Conservation (phyloP, 768 basidiomycete species). For the Phylloporus sp. region DNA sequence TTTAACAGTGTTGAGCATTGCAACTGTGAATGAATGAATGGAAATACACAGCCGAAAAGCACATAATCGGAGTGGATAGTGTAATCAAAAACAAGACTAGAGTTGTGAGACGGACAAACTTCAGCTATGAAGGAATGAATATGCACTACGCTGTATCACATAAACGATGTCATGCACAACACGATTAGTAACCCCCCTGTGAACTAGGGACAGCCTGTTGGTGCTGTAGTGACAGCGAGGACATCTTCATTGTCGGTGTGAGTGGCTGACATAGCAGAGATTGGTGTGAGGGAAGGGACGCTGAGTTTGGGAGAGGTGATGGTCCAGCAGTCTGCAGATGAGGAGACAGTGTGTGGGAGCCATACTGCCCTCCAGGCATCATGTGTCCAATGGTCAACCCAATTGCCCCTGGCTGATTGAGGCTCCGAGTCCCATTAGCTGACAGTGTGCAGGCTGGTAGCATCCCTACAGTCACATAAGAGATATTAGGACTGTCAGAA, state of each 20-base stretch:
- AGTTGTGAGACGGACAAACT: constrained; percentile 14
- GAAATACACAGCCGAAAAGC: constrained; percentile 36
- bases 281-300: constrained; percentile 35
- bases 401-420: constrained; percentile 28
- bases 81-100: constrained; percentile 31
- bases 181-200: constrained; percentile 47
- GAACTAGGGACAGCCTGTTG: constrained; percentile 48
- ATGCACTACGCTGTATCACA: constrained; percentile 12
- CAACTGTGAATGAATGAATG: constrained; percentile 27
- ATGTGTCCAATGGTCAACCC: constrained; percentile 23
- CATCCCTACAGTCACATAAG: constrained; percentile 31
- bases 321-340: constrained; percentile 43
- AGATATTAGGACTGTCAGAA: constrained; percentile 32
- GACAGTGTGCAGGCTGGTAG: constrained; percentile 48
- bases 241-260: constrained; percentile 48
- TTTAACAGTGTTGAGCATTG: too few relatives aligned
- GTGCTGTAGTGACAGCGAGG: constrained; percentile 52
- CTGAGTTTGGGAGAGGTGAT: constrained; percentile 41
- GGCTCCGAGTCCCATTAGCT: constrained; percentile 51
- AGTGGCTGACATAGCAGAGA: constrained; percentile 47
- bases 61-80: constrained; percentile 35
- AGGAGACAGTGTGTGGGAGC: constrained; percentile 42
- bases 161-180: constrained; percentile 9
- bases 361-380: constrained; percentile 37
- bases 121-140: constrained; percentile 6